Evolutionary conservation across 2,329 filamentous ascomycete genomes (phyloP).

Genomic region (Huntiella abstrusa): DNA sequence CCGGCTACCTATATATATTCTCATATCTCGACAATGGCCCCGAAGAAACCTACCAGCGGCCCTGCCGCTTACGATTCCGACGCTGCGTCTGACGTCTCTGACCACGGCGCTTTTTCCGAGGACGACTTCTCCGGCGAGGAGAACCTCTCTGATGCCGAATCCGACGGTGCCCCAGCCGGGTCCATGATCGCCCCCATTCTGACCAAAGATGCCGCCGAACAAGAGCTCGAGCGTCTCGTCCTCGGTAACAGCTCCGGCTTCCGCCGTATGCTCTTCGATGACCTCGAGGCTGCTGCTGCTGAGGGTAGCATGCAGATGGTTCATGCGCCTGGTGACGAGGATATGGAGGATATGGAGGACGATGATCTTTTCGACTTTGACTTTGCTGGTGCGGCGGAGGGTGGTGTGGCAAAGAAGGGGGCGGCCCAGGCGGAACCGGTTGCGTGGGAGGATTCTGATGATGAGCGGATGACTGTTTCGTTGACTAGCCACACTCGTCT

Average conservation of each 20-base stretch:
- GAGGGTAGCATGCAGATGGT: slow-evolving; percentile 18
- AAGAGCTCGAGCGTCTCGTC: slow-evolving; percentile 71
- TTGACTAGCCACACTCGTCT: slow-evolving; percentile 56
- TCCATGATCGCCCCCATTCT: slow-evolving; percentile 14
- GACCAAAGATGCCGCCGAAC: slow-evolving; percentile 66
- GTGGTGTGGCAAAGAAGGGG: not conserved
- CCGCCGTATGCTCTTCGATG: slow-evolving; percentile 45
- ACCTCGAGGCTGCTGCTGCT: slow-evolving; percentile 15
- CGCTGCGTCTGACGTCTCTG: not conserved
- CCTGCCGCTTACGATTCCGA: no score
- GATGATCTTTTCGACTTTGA: slow-evolving; percentile 76
- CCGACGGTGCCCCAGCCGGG: slow-evolving; percentile 9
- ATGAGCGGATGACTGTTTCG: slow-evolving; percentile 71
- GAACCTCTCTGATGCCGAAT: slow-evolving; percentile 12
- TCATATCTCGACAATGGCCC: slow-evolving; percentile 2
- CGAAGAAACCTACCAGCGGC: slow-evolving; percentile 1
- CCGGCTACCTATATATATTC: not conserved
- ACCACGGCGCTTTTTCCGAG: slow-evolving; percentile 12
- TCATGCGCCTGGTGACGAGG: slow-evolving; percentile 25
- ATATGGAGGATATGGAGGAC: slow-evolving; percentile 48
- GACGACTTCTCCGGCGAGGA: slow-evolving; percentile 16
- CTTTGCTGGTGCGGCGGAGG: slow-evolving; percentile 12
- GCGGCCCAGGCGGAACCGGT: slow-evolving; percentile 18
- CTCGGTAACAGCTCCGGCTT: slow-evolving; percentile 80
- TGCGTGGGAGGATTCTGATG: slow-evolving; percentile 90